A percentile compares a stretch with the other conserved stretches of the same genome.
Evolutionary conservation across 768 basidiomycete species (phyloP).

Genomic region (Suillus paluster): DNA sequence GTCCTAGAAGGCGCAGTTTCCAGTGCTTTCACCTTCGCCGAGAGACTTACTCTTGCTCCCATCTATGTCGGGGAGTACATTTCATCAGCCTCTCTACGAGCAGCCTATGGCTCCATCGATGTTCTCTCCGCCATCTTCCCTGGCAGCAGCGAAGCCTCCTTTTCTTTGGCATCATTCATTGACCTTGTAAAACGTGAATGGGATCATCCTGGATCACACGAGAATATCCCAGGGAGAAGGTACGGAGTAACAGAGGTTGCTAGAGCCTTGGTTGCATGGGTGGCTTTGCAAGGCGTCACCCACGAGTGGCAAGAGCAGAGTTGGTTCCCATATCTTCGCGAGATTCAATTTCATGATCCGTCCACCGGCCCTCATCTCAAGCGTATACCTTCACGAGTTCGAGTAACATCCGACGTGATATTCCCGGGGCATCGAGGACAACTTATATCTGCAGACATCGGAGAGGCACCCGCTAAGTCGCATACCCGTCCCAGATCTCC

Average conservation of each 20-base stretch:
- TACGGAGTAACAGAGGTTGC: constrained; percentile 70
- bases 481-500: constrained; percentile 37
- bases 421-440: constrained; percentile 71
- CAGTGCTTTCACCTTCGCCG: constrained; percentile 65
- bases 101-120: constrained; percentile 78
- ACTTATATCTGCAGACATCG: constrained; percentile 81
- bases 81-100: constrained; percentile 73
- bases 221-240: constrained; percentile 58
- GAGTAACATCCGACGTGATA: constrained; percentile 74
- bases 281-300: constrained; percentile 79
- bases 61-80: constrained; percentile 77
- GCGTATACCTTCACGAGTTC: constrained; percentile 56
- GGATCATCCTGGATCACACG: constrained; percentile 56
- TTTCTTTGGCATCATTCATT: constrained; percentile 81
- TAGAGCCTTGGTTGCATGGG: constrained; percentile 78
- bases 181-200: constrained; percentile 81
- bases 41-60: constrained; percentile 74
- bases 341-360: constrained; percentile 65
- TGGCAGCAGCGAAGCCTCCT: constrained; percentile 77
- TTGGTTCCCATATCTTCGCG: constrained; percentile 69
- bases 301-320: constrained; percentile 77
- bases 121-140: constrained; percentile 73
- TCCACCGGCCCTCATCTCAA: constrained; percentile 35
- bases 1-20: constrained; percentile 62
- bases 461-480: constrained; percentile 49